A percentile compares a stretch with the other conserved stretches of the same genome.
Conservation (phyloP, 1,139 yeast genomes). For the Yamadazyma triangularis region DNA sequence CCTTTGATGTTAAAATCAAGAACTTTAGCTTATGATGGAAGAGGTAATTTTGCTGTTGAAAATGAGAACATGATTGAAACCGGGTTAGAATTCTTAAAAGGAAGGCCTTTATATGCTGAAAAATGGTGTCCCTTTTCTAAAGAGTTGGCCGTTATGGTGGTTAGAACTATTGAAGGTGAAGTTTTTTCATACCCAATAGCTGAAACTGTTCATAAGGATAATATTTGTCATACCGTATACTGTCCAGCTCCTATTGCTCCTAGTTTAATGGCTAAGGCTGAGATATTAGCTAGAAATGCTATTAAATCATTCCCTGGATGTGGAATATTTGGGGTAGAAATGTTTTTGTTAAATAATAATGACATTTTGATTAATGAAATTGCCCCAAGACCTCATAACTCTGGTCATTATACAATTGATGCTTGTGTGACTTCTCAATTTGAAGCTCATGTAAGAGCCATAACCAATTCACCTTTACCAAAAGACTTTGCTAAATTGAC, state of each 20-base stretch:
- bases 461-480: conserved; percentile 86
- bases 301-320: conserved; percentile 87
- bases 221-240: conserved; percentile 89
- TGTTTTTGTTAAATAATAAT: conserved; percentile 76
- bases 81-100: conserved; percentile 61
- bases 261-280: conserved; percentile 68
- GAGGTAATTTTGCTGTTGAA: conserved; percentile 91
- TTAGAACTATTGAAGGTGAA: conserved; percentile 76
- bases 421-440: conserved; percentile 97
- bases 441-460: conserved; percentile 94
- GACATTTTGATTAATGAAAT: conserved; percentile 84
- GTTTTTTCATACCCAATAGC: conserved; percentile 91
- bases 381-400: conserved; percentile 98
- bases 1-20: conserved; percentile 91
- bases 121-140: conserved; percentile 94
- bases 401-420: conserved; percentile 96
- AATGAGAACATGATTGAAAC: conserved; percentile 43
- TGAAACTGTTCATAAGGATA: conserved; percentile 86
- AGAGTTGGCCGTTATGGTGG: conserved; percentile 97
- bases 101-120: conserved; percentile 87
- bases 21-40: conserved; percentile 94
- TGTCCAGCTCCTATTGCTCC: conserved; percentile 91
- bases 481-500: conserved; percentile 63
- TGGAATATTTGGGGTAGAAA: conserved; percentile 97
- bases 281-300: conserved; percentile 78